These are phyloP conservation scores for Xerocomellus intermedius DNA, from an alignment of 768 basidiomycete genomes.

Conservation along the genomic window DNA sequence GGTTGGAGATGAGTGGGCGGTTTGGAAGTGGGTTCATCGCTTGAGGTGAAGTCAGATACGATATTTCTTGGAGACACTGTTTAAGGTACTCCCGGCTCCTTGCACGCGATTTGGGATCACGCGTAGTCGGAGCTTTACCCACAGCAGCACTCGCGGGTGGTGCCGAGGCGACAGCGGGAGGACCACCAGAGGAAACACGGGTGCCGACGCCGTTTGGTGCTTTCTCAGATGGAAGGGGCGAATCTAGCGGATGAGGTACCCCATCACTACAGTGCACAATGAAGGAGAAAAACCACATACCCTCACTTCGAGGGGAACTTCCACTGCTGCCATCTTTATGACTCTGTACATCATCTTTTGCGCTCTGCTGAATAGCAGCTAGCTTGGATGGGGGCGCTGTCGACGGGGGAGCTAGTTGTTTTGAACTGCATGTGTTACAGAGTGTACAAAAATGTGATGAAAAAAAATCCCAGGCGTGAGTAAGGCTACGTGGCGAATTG, in stretches of 20 bases:
- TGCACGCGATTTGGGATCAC: slow-evolving; percentile 95
- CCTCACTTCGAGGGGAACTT: slow-evolving; percentile 86
- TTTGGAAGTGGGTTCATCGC: slow-evolving; percentile 97
- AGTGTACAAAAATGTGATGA: slow-evolving; percentile 31
- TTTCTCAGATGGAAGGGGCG: slow-evolving; percentile 69
- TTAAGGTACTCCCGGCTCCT: slow-evolving; percentile 96
- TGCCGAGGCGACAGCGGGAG: slow-evolving; percentile 18
- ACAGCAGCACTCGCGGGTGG: slow-evolving; percentile 43
- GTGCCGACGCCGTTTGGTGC: slow-evolving; percentile 59
- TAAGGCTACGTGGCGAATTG: neutral
- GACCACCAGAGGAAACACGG: slow-evolving; percentile 56
- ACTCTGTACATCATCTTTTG: slow-evolving; percentile 71
- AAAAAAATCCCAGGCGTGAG: slow-evolving; percentile 20
- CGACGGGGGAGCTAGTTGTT: slow-evolving; percentile 64
- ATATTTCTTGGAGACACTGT: slow-evolving; percentile 98
- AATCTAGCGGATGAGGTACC: slow-evolving; percentile 48
- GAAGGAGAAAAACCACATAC: slow-evolving; percentile 36
- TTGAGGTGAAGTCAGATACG: slow-evolving; percentile 94
- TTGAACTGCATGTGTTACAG: slow-evolving; percentile 52
- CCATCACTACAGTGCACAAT: neutral
- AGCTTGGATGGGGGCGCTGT: slow-evolving; percentile 65
- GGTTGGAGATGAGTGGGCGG: slow-evolving; percentile 64
- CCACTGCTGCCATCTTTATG: slow-evolving; percentile 78
- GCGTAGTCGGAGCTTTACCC: slow-evolving; percentile 73
- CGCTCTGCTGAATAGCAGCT: slow-evolving; percentile 54